A percentile compares a stretch with the other conserved stretches of the same genome.
These are phyloP conservation scores for Sordariomycetes sp. DNA, from an alignment of 2,329 filamentous ascomycete species.

Conservation along the genomic window DNA sequence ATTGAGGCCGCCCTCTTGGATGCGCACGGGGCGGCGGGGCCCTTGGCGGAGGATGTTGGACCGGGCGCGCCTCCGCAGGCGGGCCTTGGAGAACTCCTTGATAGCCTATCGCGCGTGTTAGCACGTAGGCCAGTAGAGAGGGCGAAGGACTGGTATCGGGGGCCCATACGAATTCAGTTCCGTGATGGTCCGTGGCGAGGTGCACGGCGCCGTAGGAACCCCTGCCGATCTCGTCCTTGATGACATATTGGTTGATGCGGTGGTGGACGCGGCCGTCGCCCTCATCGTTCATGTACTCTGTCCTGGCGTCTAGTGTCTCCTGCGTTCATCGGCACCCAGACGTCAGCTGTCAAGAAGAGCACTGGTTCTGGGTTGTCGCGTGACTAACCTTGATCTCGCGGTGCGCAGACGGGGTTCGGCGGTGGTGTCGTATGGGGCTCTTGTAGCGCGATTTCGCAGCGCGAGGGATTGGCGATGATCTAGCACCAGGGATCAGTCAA, in stretches of 20 bases:
- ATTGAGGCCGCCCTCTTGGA: constrained; percentile 16
- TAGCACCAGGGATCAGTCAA: neutral
- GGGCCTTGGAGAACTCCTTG: constrained; percentile 94
- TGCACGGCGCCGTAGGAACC: constrained; percentile 94
- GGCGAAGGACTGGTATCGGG: neutral
- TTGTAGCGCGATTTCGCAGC: constrained; percentile 2
- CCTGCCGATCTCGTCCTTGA: constrained; percentile 90
- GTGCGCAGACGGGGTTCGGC: constrained; percentile 44
- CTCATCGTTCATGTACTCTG: constrained; percentile 77
- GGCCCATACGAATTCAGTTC: constrained; percentile 74
- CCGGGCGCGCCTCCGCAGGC: constrained; percentile 79
- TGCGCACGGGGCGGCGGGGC: constrained; percentile 33
- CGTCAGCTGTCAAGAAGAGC: neutral
- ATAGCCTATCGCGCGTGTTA: constrained; percentile 53
- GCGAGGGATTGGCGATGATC: neutral
- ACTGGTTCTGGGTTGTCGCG: constrained; percentile 6
- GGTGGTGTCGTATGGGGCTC: constrained; percentile 48
- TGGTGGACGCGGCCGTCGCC: constrained; percentile 73
- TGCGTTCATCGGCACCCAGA: constrained; percentile 19
- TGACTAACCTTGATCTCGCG: constrained; percentile 42
- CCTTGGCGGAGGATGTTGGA: constrained; percentile 65
- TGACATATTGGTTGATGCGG: constrained; percentile 88
- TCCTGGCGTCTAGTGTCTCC: constrained; percentile 87
- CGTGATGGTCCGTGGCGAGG: constrained; percentile 80
- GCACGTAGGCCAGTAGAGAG: neutral